Evolutionary conservation across 2,329 filamentous ascomycete genomes (phyloP).

Genomic region (Fonsecaea pedrosoi): DNA sequence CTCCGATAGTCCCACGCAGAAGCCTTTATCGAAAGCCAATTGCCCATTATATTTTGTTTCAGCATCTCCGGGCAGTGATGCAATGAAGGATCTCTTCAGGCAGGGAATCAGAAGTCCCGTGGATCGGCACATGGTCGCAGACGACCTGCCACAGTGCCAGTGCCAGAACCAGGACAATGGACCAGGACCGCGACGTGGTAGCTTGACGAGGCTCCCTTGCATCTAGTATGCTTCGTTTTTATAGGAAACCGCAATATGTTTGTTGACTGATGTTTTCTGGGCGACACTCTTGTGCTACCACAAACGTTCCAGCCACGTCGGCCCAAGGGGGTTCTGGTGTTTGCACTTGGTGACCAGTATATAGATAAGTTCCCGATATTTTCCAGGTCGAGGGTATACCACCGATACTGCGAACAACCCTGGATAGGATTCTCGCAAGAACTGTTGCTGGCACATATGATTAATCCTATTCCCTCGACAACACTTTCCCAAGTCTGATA

Average conservation of each 20-base stretch:
- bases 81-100: not conserved
- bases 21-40: not conserved
- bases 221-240: not conserved
- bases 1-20: not conserved
- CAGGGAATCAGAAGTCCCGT: not conserved
- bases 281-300: not conserved
- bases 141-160: too few species aligned
- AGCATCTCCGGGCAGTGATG: not conserved
- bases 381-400: not conserved
- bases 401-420: not conserved
- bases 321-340: not conserved
- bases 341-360: not conserved
- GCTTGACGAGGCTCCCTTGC: not conserved
- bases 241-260: not conserved
- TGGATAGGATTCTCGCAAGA: not conserved
- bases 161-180: too few species aligned
- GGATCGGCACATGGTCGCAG: not conserved
- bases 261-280: not conserved
- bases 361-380: not conserved
- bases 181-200: not conserved
- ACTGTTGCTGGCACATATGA: not conserved
- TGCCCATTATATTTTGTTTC: not conserved
- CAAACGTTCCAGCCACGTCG: not conserved
- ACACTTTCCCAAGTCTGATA: slow-evolving; percentile 30
- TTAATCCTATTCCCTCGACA: slow-evolving; percentile 32